phyloP scores from a whole-genome alignment of 1,139 yeast genomes.

The Geotrichum candidum region DNA sequence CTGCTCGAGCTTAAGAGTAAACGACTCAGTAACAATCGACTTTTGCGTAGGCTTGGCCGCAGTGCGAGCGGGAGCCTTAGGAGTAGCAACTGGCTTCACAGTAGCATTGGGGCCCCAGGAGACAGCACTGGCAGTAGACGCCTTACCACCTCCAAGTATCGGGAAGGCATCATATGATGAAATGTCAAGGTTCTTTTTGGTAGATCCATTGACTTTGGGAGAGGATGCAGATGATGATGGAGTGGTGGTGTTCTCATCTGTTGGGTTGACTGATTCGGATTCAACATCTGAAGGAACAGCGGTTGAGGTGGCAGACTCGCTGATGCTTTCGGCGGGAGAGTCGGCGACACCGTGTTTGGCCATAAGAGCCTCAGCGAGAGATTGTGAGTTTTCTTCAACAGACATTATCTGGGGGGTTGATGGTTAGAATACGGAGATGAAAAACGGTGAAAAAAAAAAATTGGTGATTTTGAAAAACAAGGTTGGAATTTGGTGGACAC shows the following conservation, averaged over 20 bases:
- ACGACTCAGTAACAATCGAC: conserved; percentile 13
- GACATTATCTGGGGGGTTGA: conserved; percentile 8
- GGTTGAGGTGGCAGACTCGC: conserved; percentile 1
- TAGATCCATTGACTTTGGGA: conserved; percentile 4
- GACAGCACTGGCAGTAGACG: conserved; percentile 5
- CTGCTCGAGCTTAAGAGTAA: conserved; percentile 13
- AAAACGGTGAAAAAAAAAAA: not conserved
- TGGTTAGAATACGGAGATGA: not conserved
- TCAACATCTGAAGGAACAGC: conserved; percentile 3
- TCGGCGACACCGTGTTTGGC: conserved; percentile 26
- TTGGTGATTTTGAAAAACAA: not conserved
- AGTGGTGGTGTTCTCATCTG: conserved; percentile 14
- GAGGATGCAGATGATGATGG: conserved; percentile 4
- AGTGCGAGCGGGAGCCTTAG: conserved; percentile 9
- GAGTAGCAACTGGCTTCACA: conserved; percentile 4
- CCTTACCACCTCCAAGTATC: conserved; percentile 46
- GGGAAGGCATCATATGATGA: conserved; percentile 54
- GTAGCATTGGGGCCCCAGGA: conserved; percentile 17
- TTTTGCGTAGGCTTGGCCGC: conserved; percentile 10
- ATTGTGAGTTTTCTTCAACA: conserved; percentile 16
- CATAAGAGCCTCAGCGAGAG: conserved; percentile 29
- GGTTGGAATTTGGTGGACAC: not conserved
- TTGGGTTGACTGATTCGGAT: conserved; percentile 9
- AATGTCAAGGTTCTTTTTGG: conserved; percentile 23
- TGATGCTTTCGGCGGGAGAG: not conserved